Base-by-base conservation (phyloP, 2,329 filamentous ascomycete genomes). In the Phialophora chinensis region DNA sequence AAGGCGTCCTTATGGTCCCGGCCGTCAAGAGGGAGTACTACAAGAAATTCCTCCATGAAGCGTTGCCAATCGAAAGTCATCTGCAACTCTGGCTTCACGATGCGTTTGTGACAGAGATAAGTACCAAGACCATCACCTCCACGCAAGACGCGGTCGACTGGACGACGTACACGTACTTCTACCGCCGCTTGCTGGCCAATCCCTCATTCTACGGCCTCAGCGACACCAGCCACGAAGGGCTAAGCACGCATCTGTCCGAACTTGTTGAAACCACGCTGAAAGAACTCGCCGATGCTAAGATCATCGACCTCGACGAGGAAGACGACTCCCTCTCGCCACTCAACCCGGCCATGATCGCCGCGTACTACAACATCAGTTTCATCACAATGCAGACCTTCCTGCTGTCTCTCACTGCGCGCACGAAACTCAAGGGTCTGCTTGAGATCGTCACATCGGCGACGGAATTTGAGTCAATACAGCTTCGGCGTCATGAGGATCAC, bases 301-400 rank as follows among this genome's bases (percentile, higher is more conserved):
- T 99, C 70, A 93, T 99, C 72, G 93, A 98, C 73, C 87, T 97
- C 57, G 94, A 98, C 71, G 93, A 97, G 75, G 93, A 96, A 58
- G 94, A 98, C 75, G 94, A 96, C 73, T 89, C 89, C 0, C 90
- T 98, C 53, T 87, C 91, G 20, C 93, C 95, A 14, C 87, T 97
- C 74, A 98, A 99, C 78, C 91, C 94, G 2, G 95, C 95, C 72
- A 97, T 97, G 91, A 98, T 99, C 75, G 93, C 92, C 10, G 93
- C 95, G 1, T 98, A 99, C 84, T 99, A 99, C 85, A 98, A 97
- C 79, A 97, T 99, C 75, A 97, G 94, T 5, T 98, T 97, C 81
- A 91, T 97, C 78, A 99, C 95, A 2, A 99, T 99, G 93, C 94
- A 99, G 81, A 99, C 95, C 0, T 94, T 99, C 84, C 84, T 99